Evolutionary conservation across 2,329 filamentous ascomycete species (phyloP), one percentile per base, ranked within the genome.

Genomic region (Fusarium circinatum): DNA sequence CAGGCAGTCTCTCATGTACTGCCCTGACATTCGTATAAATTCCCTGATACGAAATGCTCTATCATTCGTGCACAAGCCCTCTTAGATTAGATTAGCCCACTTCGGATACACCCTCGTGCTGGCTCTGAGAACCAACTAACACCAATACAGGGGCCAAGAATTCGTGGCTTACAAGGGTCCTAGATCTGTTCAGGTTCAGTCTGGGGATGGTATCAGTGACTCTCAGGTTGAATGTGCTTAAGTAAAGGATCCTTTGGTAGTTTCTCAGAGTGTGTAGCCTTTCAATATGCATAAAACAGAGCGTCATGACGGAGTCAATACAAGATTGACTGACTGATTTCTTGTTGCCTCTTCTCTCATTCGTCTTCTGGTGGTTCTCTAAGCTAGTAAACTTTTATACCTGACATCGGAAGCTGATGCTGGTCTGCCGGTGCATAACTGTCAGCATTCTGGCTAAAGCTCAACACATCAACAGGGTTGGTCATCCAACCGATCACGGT

Each of bases 211-310:
- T 13, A 22, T 3, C 2, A 38, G 9, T 28, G 18, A 5, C 0
- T n/a, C 13, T 17, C 5, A 38, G 13, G 3, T 15, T 3, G 3
- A 17, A 9, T 54, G 11, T 10, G 14, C 24, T 8, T 4, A 1
- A 5, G 8, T 0, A 2, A 6, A 26, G n/a, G 3, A 20, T 36
- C 13, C 0, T 15, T 8, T 8, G 6, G 22, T 20, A 20, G 22
- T 20, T 34, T n/a, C 20, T 47, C 1, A 10, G 9, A 22, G 4
- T 5, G 6, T 5, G 11, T 22, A 1, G 13, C 8, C 26, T 4
- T 22, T 47, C 26, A 15, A 20, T 3, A 13, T 18, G 11, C 13
- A 12, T 7, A 3, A 5, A 34, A 34, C 32, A 15, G 3, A 34
- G 32, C 15, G 8, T 6, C 12, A 9, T 12, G 15, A 11, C 11